Evolutionary conservation across 23 red algal genomes (phyloP), one percentile per base, ranked within the genome.

Genomic region (Gracilaria gracilis): DNA sequence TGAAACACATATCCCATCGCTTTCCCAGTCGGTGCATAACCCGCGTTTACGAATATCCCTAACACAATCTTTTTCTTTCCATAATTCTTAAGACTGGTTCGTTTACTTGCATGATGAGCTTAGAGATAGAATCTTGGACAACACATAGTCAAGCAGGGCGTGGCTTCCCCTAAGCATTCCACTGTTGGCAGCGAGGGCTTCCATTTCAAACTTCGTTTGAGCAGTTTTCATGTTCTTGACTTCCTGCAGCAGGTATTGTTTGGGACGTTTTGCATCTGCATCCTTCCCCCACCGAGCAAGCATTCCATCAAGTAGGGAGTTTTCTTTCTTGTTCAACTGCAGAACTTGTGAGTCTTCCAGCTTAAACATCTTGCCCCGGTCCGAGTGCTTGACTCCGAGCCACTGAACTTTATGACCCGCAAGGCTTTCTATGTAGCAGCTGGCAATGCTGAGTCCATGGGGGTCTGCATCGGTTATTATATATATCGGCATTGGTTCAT

Each of bases 401-500:
- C 82, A 88, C 32, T 53, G 39, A 48, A 88, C 49, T 20, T 44
- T 23, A 44, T 46, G 21, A 32, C 54, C 35, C 34, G 31, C 36
- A 38, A 94, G 82, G 51, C 46, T 65, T 7, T 39, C 35, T 29
- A 76, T 58, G 61, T 88, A 94, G 46, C 79, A 85, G 21, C 38
- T 36, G 20, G 91, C 91, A 85, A 94, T 94, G 91, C 42, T 57
- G 27, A 94, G 34, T 29, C 91, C 91, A 44, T 94, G 91, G 1
- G 91, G 91, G 59, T 94, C 91, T 14, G 83, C 91, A 48, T 94
- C 91, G 4, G 91, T 94, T 40, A 94, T 27, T 15, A 94, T 64
- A 75, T 72, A 85, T 54, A 94, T 88, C 6, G 81, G 91, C 11
- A 94, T n/a, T 57, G 21, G 21, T 27, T 27, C 29, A 21, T 47